Base-by-base conservation (phyloP, 805 yeast species). In the Metschnikowia peoriensis region DNA sequence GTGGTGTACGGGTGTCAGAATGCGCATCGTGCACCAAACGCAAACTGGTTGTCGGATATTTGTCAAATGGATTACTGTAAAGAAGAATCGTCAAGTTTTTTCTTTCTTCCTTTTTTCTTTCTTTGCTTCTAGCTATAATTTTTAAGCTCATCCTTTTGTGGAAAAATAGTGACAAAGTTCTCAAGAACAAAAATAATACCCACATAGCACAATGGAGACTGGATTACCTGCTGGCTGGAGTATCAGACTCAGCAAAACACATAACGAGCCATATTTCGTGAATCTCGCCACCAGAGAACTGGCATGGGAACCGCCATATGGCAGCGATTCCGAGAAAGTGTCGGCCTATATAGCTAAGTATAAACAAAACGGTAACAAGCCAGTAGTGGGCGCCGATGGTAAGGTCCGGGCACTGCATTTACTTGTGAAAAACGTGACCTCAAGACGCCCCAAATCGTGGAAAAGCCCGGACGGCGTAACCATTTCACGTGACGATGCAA, bases 361-460 rank as follows among this genome's bases (percentile, higher is more conserved):
- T 59, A 69, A 68, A 47, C 61, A 61, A 16, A 61, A 63, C 43
- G 71, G 68, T 9, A 66, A 66, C 46, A 68, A 68, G 57, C 63
- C 63, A 9, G 66, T 69, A 35, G 64, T 72, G 1, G 66, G 59
- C 15, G 60, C 58, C 38, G 76, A 73, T 55, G 80, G 83, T 42
- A 84, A 88, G 61, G 85, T 94, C 22, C 80, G 93, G 54, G 92
- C 88, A 15, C 78, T 87, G 48, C 99, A 94, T 66, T 73, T 94
- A 44, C 75, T 94, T 46, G 78, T 93, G 57, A 94, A 94, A 68
- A 97, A 92, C 69, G 74, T 70, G 44, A 93, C 83, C 49, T 85
- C 92, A 14, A 81, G 99, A 59, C 83, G 96, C 61, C 98, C 99
- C 7, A 82, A 91, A 11, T 89, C 97, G 22, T 94, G 97, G 96